Evolutionary conservation across 2,329 filamentous ascomycete genomes (phyloP).

Genomic region (Ophiostoma populinum): DNA sequence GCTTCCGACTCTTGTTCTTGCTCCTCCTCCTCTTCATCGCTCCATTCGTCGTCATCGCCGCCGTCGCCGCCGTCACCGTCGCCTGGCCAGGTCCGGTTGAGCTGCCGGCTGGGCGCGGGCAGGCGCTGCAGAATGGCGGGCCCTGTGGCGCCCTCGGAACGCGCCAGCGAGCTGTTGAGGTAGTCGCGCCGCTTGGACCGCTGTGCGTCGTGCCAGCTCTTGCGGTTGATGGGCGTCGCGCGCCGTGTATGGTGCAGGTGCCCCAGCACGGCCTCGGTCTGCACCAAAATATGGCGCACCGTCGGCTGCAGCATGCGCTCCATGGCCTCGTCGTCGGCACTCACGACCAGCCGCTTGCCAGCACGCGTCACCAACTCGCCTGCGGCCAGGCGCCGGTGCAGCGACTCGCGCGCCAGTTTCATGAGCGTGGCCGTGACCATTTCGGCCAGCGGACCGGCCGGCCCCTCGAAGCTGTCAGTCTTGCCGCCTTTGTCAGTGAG

Average conservation of each 20-base stretch:
- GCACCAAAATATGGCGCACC: slow-evolving; percentile 50
- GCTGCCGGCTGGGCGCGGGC: no score
- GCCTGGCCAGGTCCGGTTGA: no score
- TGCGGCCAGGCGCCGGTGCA: slow-evolving; percentile 16
- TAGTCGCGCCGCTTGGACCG: background rate
- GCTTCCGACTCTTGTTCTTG: no score
- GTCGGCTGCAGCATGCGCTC: slow-evolving; percentile 47
- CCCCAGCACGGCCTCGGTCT: slow-evolving; percentile 51
- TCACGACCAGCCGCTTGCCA: no score
- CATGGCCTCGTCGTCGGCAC: slow-evolving; percentile 56
- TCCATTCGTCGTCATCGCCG: no score
- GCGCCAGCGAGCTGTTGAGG: background rate
- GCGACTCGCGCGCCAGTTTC: slow-evolving; percentile 49
- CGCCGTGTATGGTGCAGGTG: slow-evolving; percentile 52
- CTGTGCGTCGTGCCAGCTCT: background rate
- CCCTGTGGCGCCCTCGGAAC: no score
- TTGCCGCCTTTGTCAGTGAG: background rate
- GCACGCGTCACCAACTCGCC: slow-evolving; percentile 31
- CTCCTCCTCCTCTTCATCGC: no score
- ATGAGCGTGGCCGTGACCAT: slow-evolving; percentile 50
- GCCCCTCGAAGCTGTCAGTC: slow-evolving; percentile 16
- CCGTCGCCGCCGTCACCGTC: no score
- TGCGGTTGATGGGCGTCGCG: slow-evolving; percentile 16
- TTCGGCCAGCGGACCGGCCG: slow-evolving; percentile 37
- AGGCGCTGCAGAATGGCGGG: no score